Base-by-base conservation (phyloP, 2,329 filamentous ascomycete species). In the Diaporthe amygdali region DNA sequence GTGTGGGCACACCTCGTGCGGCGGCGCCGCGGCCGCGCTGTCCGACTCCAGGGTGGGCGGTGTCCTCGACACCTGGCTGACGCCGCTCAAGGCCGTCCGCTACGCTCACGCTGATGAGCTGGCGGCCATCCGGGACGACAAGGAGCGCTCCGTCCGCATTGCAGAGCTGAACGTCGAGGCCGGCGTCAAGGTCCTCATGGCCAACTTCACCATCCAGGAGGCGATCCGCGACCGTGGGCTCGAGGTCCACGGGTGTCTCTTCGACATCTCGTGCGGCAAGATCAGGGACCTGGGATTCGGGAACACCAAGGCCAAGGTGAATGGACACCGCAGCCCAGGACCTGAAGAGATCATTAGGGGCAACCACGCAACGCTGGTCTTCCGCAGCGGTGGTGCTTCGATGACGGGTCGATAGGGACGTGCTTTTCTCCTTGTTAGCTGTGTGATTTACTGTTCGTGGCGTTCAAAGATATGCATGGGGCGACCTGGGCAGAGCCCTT, bases 131-230 rank as follows among this genome's bases (percentile, higher is more conserved):
- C 72, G 81, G 78, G 82, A 92, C 83, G 84, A 85, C 75, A 81
- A 86, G 67, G 85, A 86, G 61, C 86, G 89, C 61, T 86, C 86
- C 1, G 81, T 88, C 14, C 90, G 90, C 75, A 83, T 97, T 73
- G 92, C 92, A 6, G 93, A 96, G 84, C 83, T 95, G 77, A 96
- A 96, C 79, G 93, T 97, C 22, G 85, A 90, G 75, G 85, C 88
- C 41, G 92, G 93, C 30, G 85, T 96, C 71, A 85, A 90, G 75
- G 87, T 90, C 25, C 81, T 96, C 70, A 88, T 91, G 84, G 86
- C 90, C 78, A 95, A 94, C 81, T 84, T 87, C 63, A 87, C 89
- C 30, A 87, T 97, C 37, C 86, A 91, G 76, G 91, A 93, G 73
- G 94, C 93, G 32, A 89, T 95, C 72, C 81, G 84, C 74, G 90